Evolutionary conservation across 164 flowering plant genomes (phyloP).

Genomic region (Stephania yunnanensis): DNA sequence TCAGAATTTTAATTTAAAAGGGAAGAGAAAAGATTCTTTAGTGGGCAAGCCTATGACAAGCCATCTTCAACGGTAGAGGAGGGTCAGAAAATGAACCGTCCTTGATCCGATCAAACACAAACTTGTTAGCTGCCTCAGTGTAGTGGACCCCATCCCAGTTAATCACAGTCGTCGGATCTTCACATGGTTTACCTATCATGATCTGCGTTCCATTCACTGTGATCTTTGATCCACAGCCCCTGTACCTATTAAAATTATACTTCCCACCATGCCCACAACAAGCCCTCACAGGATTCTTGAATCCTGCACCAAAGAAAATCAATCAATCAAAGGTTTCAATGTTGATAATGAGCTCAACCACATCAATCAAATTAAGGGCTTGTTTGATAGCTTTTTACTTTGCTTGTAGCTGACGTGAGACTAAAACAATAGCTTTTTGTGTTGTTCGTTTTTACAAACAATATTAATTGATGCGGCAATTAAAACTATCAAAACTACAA

Average conservation of each 20-base stretch:
- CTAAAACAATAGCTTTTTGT: too few species aligned
- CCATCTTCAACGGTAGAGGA: slow-evolving; percentile 38
- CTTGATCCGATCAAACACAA: slow-evolving; percentile 45
- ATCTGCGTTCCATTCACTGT: slow-evolving; percentile 40
- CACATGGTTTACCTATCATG: slow-evolving; percentile 44
- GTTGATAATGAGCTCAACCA: neutral
- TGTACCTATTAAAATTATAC: slow-evolving; percentile 50
- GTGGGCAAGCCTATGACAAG: slow-evolving; percentile 25
- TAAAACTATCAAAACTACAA: too few species aligned
- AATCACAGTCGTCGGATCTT: slow-evolving; percentile 41
- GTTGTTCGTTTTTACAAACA: too few species aligned
- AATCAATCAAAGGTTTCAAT: neutral
- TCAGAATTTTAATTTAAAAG: neutral
- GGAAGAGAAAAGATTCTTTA: neutral
- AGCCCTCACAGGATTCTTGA: slow-evolving; percentile 43
- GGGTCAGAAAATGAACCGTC: slow-evolving; percentile 60
- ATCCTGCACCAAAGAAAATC: slow-evolving; percentile 32
- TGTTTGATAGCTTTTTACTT: too few species aligned
- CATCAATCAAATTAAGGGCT: neutral
- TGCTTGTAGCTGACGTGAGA: too few species aligned
- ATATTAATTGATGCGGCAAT: too few species aligned
- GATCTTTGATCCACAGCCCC: slow-evolving; percentile 53
- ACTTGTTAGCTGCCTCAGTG: slow-evolving; percentile 75
- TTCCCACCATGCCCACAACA: slow-evolving; percentile 89
- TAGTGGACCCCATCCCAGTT: slow-evolving; percentile 85